Base-by-base conservation (phyloP, 2,329 filamentous ascomycete genomes). In the Byssoonygena ceratinophila region DNA sequence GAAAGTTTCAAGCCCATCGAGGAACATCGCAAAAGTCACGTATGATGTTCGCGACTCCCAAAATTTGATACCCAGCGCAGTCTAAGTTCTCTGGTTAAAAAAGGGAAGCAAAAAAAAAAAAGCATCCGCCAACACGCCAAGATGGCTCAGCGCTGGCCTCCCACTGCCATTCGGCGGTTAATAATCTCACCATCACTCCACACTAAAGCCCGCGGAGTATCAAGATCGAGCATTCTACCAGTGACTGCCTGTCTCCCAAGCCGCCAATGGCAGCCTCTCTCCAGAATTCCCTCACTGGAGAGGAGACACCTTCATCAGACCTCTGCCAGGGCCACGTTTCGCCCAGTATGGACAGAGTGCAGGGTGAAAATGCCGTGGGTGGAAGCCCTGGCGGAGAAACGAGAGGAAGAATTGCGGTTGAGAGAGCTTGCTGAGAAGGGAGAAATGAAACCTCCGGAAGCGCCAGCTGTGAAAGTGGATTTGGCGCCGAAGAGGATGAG, bases 311-410 rank as follows among this genome's bases (percentile, higher is more conserved):
- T 70, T 37, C 65, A 68, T 49, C 55, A 59, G 29, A 65, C 61
- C 27, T 58, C 56, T 12, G 47, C 52, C 20, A 60, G 60, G 44
- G 59, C 58, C 11, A 51, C 48, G 1, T 51, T 51, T 18, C 48
- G 48, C 16, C 48, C 48, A 6, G 48, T 51, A 14, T 71, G 68
- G 68, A 79, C 78, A 46, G 74, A 75, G 16, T 77, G 78, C 68
- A 71, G 80, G 41, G 77, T 82, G 6, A 78, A 78, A 55, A 82
- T 76, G n/a, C 82, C 83, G 25, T 85, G 82, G 79, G 76, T 85
- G 37, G 79, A 85, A 59, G 83, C 83, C 0, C 70, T 84, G 46
- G 73, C 72, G 18, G 72, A 76, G 58, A 75, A 77, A 58, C 74
- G 73, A 20, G 69, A 75, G 56, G 63, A 68, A 37, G 66, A 69